Conservation (phyloP, 176 grass and related monocot genomes). For the Metroxylon sagu region DNA sequence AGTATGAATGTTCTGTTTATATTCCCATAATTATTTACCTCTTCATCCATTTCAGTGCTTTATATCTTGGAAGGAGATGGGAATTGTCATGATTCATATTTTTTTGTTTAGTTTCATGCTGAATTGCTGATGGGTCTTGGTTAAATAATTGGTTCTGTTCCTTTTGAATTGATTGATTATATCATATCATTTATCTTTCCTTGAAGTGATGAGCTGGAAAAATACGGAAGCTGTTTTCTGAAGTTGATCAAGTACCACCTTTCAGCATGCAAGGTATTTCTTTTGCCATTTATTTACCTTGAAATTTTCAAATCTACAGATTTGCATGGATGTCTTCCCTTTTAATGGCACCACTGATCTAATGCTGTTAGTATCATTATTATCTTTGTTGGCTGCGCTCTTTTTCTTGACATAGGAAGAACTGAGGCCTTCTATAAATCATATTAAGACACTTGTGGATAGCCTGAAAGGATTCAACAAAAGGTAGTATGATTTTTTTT, state of each 20-base stretch:
- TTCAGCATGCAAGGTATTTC: constrained; percentile 63
- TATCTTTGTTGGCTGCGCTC: constrained; percentile 10
- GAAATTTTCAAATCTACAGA: too few species aligned
- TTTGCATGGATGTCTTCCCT: too few species aligned
- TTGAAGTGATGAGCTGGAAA: constrained; percentile 82
- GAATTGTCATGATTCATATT: too few species aligned
- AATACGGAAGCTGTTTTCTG: constrained; percentile 50
- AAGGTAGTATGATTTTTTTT: constrained; percentile 34
- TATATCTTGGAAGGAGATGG: too few species aligned
- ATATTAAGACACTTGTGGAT: constrained; percentile 62
- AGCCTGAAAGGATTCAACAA: constrained; percentile 70
- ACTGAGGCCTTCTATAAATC: constrained; percentile 41
- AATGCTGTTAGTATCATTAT: constrained; percentile 12
- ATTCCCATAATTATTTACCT: too few species aligned
- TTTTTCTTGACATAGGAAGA: constrained; percentile 43
- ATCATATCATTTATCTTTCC: neutral
- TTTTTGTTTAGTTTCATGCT: neutral
- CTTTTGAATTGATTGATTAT: too few species aligned
- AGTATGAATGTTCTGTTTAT: constrained; percentile 27
- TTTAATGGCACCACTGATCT: neutral
- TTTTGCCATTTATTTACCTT: constrained; percentile 6
- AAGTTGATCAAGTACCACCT: constrained; percentile 78
- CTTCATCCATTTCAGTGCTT: too few species aligned
- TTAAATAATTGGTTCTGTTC: too few species aligned
- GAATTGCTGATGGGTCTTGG: neutral